Base-by-base conservation (phyloP, 495 filamentous ascomycete species). In the Beverwykella pulmonaria region DNA sequence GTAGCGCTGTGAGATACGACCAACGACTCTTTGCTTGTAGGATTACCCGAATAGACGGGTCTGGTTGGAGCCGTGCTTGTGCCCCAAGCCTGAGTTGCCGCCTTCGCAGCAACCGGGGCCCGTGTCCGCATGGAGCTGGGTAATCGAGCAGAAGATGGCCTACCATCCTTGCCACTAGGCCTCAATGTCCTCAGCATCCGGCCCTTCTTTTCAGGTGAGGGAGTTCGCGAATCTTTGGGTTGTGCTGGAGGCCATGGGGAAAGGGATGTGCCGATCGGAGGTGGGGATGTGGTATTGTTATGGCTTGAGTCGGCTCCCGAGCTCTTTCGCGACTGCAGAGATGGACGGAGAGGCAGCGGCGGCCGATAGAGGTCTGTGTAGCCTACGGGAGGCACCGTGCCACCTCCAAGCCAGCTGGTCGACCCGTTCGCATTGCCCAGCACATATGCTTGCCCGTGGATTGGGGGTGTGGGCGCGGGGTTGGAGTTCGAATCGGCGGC, bases 171-270 rank as follows among this genome's bases (percentile, higher is more conserved):
- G 7, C 80, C 80, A 62, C 79, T 82, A 20, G 84, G 74, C 53
- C 93, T 84, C 56, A 98, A 73, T 1, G 94, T 98, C 48, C 89
- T 93, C 54, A 93, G 79, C 89, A 98, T 90, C 7, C 83, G 83
- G 65, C 87, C 84, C 65, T 82, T 82, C 76, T 90, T 91, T 52
- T 97, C 93, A 1, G 93, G 92, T 70, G 92, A 96, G 10, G 89
- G 84, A 10, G 86, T 85, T 57, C 91, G 85, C 8, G 87, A 86
- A 14, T 79, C 72, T 29, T 81, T 78, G 49, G 77, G 85, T n/a
- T 63, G 55, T 22, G 78, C 75, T 34, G 78, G 69, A 30, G 78
- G 69, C 36, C 58, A 34, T 1, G 67, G 62, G 10, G 73, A 61
- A 10, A 71, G 46, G 27, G 68, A 61, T 62, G 36, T 27, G 49